Conservation (phyloP, 2,329 filamentous ascomycete species). For the Didymella keratinophila region DNA sequence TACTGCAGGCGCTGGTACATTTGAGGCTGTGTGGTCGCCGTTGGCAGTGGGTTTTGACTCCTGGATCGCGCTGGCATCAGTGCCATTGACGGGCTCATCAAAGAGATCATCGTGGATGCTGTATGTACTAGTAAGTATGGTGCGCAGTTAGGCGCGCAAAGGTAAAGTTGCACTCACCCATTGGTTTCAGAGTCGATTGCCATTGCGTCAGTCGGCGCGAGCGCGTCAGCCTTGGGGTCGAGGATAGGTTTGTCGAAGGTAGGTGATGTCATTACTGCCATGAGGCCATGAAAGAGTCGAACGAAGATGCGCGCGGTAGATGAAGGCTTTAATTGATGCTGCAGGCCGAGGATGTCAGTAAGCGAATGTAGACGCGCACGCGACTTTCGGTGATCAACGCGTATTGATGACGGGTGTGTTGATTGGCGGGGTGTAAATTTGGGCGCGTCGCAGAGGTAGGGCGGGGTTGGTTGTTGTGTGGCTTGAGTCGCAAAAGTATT, state of each 20-base stretch:
- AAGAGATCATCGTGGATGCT: conserved; percentile 49
- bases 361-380: conserved; percentile 24
- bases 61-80: conserved; percentile 24
- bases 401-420: conserved; percentile 22
- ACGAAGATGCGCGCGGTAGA: conserved; percentile 34
- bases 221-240: conserved; percentile 62
- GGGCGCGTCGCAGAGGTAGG: conserved; percentile 25
- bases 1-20: conserved; percentile 34
- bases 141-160: conserved; percentile 12
- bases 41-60: conserved; percentile 41
- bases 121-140: conserved; percentile 26
- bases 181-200: conserved; percentile 63
- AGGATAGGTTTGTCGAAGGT: conserved; percentile 48
- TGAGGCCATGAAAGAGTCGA: conserved; percentile 47
- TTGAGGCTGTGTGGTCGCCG: conserved; percentile 39
- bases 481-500: conserved; percentile 28
- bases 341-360: conserved; percentile 28
- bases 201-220: conserved; percentile 59
- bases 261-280: conserved; percentile 53
- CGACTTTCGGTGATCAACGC: conserved; percentile 28
- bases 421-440: conserved; percentile 9
- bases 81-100: conserved; percentile 39
- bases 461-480: conserved; percentile 29
- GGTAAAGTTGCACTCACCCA: conserved; percentile 61
- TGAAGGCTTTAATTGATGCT: conserved; percentile 18